Percentiles rank a stretch among this genome's conserved stretches.
These are phyloP conservation scores for Exsudoporus frostii DNA, from an alignment of 768 basidiomycete species.

Conservation along the genomic window DNA sequence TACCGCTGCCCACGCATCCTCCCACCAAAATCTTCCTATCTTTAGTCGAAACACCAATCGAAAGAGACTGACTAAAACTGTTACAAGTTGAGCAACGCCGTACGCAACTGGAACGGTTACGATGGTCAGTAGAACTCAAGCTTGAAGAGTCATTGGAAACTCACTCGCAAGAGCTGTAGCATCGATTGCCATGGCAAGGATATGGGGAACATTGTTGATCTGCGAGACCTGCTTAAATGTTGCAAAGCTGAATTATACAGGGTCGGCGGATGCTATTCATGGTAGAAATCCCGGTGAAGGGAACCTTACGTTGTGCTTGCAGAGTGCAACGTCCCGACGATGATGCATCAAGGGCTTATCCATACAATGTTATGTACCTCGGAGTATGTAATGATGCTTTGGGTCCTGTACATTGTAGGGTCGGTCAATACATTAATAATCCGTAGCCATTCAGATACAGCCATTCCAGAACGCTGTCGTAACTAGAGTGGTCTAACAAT, in stretches of 20 bases:
- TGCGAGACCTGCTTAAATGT: background rate
- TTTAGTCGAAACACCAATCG: constrained; percentile 3
- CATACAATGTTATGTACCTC: no score
- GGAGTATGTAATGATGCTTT: no score
- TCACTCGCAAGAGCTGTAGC: background rate
- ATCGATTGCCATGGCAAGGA: background rate
- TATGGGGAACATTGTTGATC: background rate
- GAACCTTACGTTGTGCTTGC: background rate
- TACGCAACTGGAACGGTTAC: background rate
- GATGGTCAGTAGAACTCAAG: background rate
- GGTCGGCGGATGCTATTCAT: background rate
- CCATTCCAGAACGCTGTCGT: no score
- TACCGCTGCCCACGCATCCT: constrained; percentile 11
- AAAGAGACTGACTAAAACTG: constrained; percentile 1
- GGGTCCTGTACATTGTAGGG: no score
- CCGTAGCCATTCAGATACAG: no score
- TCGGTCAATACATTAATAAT: no score
- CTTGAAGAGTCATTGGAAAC: background rate
- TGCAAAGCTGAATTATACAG: background rate
- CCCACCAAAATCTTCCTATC: constrained; percentile 15
- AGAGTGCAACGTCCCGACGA: no score
- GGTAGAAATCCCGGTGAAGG: background rate
- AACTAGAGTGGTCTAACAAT: no score
- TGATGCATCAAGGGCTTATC: background rate
- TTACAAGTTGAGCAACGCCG: background rate